These are phyloP conservation scores for Plantago coronopus DNA, from an alignment of 305 asterid genomes.

Conservation along the genomic window DNA sequence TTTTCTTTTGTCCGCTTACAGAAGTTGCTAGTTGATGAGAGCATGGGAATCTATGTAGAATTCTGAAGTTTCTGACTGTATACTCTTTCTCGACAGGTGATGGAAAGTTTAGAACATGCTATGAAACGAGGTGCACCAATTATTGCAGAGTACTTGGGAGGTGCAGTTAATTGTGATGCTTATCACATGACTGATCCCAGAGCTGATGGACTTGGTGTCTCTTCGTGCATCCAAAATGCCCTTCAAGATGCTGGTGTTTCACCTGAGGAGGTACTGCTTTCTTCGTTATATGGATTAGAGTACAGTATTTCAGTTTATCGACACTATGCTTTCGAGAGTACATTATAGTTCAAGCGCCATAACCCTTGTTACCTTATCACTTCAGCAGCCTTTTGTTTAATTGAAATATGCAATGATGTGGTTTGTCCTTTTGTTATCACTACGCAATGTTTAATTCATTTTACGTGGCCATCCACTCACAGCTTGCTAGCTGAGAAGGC, in stretches of 20 bases:
- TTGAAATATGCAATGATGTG: no score
- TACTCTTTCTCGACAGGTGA: constrained; percentile 43
- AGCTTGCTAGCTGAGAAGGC: no score
- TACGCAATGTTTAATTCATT: no score
- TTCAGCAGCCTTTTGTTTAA: no score
- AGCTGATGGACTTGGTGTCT: constrained; percentile 95
- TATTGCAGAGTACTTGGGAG: constrained; percentile 92
- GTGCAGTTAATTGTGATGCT: constrained; percentile 94
- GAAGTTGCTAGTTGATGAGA: no score
- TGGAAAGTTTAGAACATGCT: constrained; percentile 98
- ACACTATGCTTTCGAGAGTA: no score
- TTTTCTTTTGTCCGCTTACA: no score
- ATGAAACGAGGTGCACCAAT: constrained; percentile 85
- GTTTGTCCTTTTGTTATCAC: no score
- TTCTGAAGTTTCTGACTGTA: background rate
- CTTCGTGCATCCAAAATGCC: constrained; percentile 68
- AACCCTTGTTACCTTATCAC: no score
- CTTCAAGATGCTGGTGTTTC: constrained; percentile 83
- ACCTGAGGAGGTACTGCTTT: constrained; percentile 59
- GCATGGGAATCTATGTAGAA: no score
- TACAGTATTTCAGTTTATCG: background rate
- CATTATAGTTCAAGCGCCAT: no score
- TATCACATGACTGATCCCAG: constrained; percentile 97
- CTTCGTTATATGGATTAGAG: constrained; percentile 11
- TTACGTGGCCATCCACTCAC: no score